Conservation (phyloP, 2,329 filamentous ascomycete species). For the Didymella lethalis region DNA sequence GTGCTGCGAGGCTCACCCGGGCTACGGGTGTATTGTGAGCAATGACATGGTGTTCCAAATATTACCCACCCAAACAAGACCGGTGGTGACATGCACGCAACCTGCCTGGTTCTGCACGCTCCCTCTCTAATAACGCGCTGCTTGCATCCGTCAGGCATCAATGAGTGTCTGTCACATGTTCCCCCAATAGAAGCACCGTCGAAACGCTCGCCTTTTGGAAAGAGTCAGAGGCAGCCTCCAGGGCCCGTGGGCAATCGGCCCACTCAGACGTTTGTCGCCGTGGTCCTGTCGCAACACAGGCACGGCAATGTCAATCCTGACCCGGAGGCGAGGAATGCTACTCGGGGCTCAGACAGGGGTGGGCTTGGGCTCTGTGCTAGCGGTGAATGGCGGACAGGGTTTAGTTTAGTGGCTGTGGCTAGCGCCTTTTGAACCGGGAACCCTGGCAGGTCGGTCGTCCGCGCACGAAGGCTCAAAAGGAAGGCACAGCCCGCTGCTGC, state of each 20-base stretch:
- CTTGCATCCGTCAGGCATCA: constrained; percentile 27
- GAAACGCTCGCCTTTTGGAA: constrained; percentile 4
- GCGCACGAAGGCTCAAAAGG: constrained; percentile 34
- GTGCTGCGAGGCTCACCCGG: constrained; percentile 20
- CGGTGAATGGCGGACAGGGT: constrained; percentile 22
- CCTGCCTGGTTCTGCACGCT: constrained; percentile 10
- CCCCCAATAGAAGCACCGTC: constrained; percentile 2
- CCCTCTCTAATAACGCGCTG: constrained; percentile 19
- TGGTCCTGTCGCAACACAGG: constrained; percentile 30
- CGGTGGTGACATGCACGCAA: constrained; percentile 15
- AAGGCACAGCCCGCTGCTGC: constrained; percentile 31
- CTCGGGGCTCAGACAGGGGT: constrained; percentile 24
- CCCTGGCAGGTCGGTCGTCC: constrained; percentile 19
- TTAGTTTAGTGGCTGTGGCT: background rate
- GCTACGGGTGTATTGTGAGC: constrained; percentile 36
- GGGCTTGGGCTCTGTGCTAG: constrained; percentile 26
- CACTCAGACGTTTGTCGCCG: constrained; percentile 21
- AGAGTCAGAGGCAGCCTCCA: constrained; percentile 7
- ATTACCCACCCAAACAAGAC: constrained; percentile 26
- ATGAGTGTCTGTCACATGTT: constrained; percentile 5
- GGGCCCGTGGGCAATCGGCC: constrained; percentile 17
- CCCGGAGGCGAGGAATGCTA: constrained; percentile 39
- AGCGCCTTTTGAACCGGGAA: constrained; percentile 22
- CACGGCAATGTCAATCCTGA: constrained; percentile 32
- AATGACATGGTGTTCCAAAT: constrained; percentile 26